Base-by-base conservation (phyloP, 768 basidiomycete species). In the Boletus pseudopeckii region DNA sequence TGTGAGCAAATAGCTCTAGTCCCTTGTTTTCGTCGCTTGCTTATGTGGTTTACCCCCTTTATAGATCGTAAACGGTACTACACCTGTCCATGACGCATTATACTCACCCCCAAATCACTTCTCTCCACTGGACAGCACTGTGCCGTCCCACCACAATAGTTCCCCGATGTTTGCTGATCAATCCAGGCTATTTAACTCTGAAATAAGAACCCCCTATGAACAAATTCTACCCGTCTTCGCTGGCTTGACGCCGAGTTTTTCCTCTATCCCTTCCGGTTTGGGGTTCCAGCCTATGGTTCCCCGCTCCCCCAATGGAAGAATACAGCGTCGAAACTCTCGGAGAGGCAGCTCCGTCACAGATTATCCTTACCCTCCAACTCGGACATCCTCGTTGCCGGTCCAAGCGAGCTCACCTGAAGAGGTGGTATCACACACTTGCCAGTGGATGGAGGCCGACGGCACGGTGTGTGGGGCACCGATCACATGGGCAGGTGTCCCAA, bases 361-460 rank as follows among this genome's bases (percentile, higher is more conserved):
- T 20, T 28, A 39, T n/a, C 39, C 45, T 13, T 18, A 22, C 20
- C 34, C 0, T 2, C 14, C 41, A 1, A 34, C 3, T 14, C 54
- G 50, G 17, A 24, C 56, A 15, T 30, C 28, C 4, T 57, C 62
- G 5, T 8, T 47, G 2, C 58, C 52, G 2, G 20, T 45, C 1
- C 24, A n/a, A n/a, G n/a, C 37, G 0, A 3, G 8, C 22, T 24
- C 17, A 3, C 28, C 32, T 11, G 17, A 9, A 11, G 18, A 44
- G 7, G 11, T 2, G 14, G 10, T 4, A 33, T 3, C 22, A 1
- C 48, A 47, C 18, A 10, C 2, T 1, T 66, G 66, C 20, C 5
- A 28, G 2, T 68, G 64, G 64, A 2, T 32, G 0, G 3, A 0
- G 2, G 44, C 39, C 0, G 40, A 60, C 17, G 58, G 54, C 2